Base-by-base conservation (phyloP, 768 basidiomycete species). In the Trametes cinnabarina region DNA sequence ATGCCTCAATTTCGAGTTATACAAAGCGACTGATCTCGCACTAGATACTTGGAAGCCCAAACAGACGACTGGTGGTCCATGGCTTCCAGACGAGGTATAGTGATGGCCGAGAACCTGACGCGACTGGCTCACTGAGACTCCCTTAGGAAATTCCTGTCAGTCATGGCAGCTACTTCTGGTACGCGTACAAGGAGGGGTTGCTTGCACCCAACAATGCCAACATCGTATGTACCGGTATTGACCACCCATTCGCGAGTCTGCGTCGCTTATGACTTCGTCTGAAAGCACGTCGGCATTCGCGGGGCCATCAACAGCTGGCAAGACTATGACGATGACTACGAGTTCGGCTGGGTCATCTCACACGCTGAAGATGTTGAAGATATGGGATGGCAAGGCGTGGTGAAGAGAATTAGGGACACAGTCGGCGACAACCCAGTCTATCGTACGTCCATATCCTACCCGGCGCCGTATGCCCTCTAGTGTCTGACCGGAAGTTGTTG, bases 351-450 rank as follows among this genome's bases (percentile, higher is more conserved):
- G 61, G 58, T 66, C 34, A 71, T 69, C 49, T 71, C 69, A 30
- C 68, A 71, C 40, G 69, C 69, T n/a, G 68, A 71, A 17, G 72
- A 73, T 26, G 65, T 71, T 57, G 72, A 73, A 59, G 72, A 71
- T 26, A 54, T 69, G 41, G 72, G 72, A 48, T 71, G 63, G 62
- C 47, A 64, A 50, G 71, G 72, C 30, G 66, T 73, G 15, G 68
- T 73, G 28, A 63, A 73, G 63, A 63, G 62, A 51, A 71, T 73
- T 55, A 52, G 65, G 20, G 68, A 70, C n/a, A 63, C 62, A 9
- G 72, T 73, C 15, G 72, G 72, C 11, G 68, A 69, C 41, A 71
- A 70, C 60, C 71, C 72, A 0, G 71, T 73, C 1, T 73, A 73
- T 55, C 66, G 67, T 68, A 47, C 37, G 66, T 57, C 14, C 43